Conservation (phyloP, 495 filamentous ascomycete species). For the Xylaria castorea region DNA sequence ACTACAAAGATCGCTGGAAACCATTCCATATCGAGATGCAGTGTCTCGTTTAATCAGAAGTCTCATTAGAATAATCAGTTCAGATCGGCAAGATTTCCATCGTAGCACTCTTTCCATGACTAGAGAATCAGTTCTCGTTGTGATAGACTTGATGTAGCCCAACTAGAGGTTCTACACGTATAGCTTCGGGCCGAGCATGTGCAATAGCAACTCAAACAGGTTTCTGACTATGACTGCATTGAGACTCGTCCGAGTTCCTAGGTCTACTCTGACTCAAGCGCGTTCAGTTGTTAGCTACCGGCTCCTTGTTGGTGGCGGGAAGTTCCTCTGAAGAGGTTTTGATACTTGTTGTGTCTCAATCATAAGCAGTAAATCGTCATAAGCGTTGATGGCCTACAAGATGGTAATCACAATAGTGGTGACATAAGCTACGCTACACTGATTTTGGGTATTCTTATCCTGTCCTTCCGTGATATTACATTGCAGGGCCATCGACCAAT, state of each 20-base stretch:
- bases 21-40: neutral
- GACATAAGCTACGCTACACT: neutral
- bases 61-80: neutral
- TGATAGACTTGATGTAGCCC: neutral
- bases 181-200: conserved; percentile 15
- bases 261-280: neutral
- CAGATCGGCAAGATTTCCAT: neutral
- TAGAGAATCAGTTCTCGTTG: neutral
- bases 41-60: neutral
- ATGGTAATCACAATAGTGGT: neutral
- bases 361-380: neutral
- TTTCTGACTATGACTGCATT: neutral
- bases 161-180: neutral
- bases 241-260: neutral
- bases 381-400: neutral
- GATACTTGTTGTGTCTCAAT: neutral
- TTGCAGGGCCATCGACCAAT: neutral
- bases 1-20: neutral
- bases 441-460: neutral
- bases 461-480: conserved; percentile 2
- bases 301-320: neutral
- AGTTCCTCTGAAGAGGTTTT: too few species aligned
- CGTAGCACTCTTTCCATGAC: neutral
- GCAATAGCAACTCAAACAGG: neutral
- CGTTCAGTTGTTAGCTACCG: neutral